phyloP scores from a whole-genome alignment of 2,329 filamentous ascomycete species.

The Aspergillus japonicus region DNA sequence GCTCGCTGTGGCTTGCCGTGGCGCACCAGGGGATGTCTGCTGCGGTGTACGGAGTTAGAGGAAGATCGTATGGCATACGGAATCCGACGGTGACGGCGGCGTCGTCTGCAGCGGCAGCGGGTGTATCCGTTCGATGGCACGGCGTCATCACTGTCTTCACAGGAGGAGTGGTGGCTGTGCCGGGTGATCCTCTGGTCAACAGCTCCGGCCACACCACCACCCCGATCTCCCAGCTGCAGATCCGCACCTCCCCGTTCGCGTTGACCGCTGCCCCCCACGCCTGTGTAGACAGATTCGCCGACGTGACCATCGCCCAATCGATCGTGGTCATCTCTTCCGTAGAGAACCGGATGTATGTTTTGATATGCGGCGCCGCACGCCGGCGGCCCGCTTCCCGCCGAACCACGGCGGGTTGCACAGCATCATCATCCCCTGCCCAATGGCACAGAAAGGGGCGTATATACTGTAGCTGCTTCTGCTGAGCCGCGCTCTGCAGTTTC shows the following conservation, averaged over 20 bases:
- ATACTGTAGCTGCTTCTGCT: slow-evolving; percentile 72
- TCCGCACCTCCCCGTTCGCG: slow-evolving; percentile 60
- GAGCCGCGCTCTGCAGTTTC: slow-evolving; percentile 68
- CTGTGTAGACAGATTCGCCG: slow-evolving; percentile 88
- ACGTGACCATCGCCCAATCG: slow-evolving; percentile 84
- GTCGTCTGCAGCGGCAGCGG: slow-evolving; percentile 28
- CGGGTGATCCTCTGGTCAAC: slow-evolving; percentile 26
- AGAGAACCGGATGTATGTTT: slow-evolving; percentile 74
- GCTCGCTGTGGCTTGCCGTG: slow-evolving; percentile 53
- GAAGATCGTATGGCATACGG: slow-evolving; percentile 79
- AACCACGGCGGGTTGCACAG: neutral
- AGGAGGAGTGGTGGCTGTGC: neutral
- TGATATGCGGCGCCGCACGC: slow-evolving; percentile 80
- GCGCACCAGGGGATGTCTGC: slow-evolving; percentile 76
- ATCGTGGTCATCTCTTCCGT: slow-evolving; percentile 47
- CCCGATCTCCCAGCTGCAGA: slow-evolving; percentile 81
- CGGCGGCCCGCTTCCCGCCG: slow-evolving; percentile 58
- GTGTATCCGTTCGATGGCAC: slow-evolving; percentile 63
- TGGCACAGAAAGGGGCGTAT: slow-evolving; percentile 69
- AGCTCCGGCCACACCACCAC: slow-evolving; percentile 76
- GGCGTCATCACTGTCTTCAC: slow-evolving; percentile 60
- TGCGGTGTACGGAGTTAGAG: slow-evolving; percentile 63
- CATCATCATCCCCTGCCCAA: slow-evolving; percentile 64
- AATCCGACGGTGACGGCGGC: slow-evolving; percentile 58
- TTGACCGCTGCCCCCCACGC: slow-evolving; percentile 73